A percentile compares a stretch with the other conserved stretches of the same genome.
Conservation (phyloP, 805 yeast species). For the Wilhelminamyces savonicus region DNA sequence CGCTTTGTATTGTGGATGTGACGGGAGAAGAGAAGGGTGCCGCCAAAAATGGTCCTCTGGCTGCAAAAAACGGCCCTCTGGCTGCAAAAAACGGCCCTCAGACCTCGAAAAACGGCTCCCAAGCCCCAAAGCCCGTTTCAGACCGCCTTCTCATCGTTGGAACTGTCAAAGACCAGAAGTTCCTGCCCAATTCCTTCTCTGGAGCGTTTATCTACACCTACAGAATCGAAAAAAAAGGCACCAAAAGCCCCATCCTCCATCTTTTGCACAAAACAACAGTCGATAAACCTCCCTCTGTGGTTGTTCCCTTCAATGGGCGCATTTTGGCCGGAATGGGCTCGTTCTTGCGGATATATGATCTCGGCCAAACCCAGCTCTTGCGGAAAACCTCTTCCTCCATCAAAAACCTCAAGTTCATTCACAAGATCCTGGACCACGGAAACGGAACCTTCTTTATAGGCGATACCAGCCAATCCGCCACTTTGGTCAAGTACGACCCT, state of each 20-base stretch:
- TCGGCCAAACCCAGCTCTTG: slow-evolving; percentile 77
- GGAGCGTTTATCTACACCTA: slow-evolving; percentile 31
- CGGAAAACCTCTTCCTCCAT: slow-evolving; percentile 52
- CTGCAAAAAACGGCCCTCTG: too few relatives aligned
- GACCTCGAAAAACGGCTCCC: slow-evolving; percentile 11
- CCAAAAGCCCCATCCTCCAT: slow-evolving; percentile 18
- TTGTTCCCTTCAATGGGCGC: slow-evolving; percentile 49
- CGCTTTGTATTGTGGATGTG: slow-evolving; percentile 29
- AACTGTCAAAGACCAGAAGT: slow-evolving; percentile 20
- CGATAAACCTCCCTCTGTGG: slow-evolving; percentile 40
- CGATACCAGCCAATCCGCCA: slow-evolving; percentile 64
- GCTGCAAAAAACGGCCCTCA: too few relatives aligned
- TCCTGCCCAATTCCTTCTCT: slow-evolving; percentile 19
- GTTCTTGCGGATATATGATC: slow-evolving; percentile 53
- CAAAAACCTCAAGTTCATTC: slow-evolving; percentile 41
- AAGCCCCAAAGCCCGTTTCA: too few relatives aligned
- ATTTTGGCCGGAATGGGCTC: slow-evolving; percentile 54
- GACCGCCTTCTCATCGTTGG: slow-evolving; percentile 50
- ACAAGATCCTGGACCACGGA: slow-evolving; percentile 48
- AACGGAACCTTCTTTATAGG: slow-evolving; percentile 56
- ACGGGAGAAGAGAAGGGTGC: too few relatives aligned
- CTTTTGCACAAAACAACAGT: slow-evolving; percentile 58
- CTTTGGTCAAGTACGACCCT: slow-evolving; percentile 48
- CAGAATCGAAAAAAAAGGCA: slow-evolving; percentile 22
- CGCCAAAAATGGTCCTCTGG: too few relatives aligned